Base-by-base conservation (phyloP, 2,329 filamentous ascomycete genomes). In the Ascomycota sp. region DNA sequence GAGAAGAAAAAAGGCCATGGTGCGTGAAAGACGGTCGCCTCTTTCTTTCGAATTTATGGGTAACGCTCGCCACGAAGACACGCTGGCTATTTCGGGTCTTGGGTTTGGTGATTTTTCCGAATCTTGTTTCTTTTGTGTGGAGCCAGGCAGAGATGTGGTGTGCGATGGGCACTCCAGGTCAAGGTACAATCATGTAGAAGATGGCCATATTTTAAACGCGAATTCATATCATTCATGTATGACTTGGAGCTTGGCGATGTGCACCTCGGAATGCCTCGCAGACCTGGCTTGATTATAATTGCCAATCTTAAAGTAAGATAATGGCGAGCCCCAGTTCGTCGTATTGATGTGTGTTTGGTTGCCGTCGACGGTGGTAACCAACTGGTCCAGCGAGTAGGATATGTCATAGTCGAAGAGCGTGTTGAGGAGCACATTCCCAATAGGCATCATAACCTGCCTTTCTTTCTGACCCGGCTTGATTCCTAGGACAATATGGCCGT, bases 241-340 rank as follows among this genome's bases (percentile, higher is more conserved):
- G 7, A 23, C 21, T 7, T 23, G 7, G 21, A 23, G 7, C 10
- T 7, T 10, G 7, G 21, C 21, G 21, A 23, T 23, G 7, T 17
- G 25, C 13, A 26, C 25, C 25, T 17, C 25, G 5, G 25, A 17
- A 4, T 8, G 3, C 13, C 6, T 8, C 4, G 8, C 13, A 7
- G 25, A 17, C 8, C 13, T 17, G 5, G 41, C 46, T 35, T 53
- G 48, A 35, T 52, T 52, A 33, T 54, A 53, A 32, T 53, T 51
- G 20, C 50, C 49, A 6, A 38, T 46, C 42, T 53, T 54, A 42
- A 53, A 54, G 35, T 52, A 53, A 35, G 47, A 50, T 11, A 33
- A 29, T 4, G 51, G 49, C 4, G 33, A 36, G 30, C 44, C 35
- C 12, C 50, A 38, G 7, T 42, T 31, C 1, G 46, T 49, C 31